A percentile compares a stretch with the other conserved stretches of the same genome.
phyloP scores from a whole-genome alignment of 1,284 basidiomycete genomes.

The Tilletiaria anomala region DNA sequence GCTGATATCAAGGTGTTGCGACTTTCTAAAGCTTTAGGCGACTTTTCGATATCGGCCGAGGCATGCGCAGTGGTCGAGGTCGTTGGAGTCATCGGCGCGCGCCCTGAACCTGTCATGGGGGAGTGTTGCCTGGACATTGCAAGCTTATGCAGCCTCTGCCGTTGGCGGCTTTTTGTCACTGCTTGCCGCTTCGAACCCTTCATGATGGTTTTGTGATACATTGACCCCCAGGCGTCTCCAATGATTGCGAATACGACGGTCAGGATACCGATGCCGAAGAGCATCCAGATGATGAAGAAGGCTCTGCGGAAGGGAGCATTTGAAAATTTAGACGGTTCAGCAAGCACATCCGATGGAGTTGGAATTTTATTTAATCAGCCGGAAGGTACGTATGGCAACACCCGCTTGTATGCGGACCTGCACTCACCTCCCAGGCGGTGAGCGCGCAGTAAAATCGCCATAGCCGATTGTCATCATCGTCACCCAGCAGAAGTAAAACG shows the following conservation, averaged over 20 bases:
- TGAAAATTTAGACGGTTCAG: no score
- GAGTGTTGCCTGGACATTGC: background rate
- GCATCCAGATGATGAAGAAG: conserved; percentile 65
- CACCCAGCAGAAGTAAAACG: conserved; percentile 53
- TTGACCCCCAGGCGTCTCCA: conserved; percentile 42
- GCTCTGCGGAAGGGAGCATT: conserved; percentile 49
- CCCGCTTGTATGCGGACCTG: conserved; percentile 3
- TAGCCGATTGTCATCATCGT: conserved; percentile 28
- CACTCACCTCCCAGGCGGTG: background rate
- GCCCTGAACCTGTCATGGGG: no score
- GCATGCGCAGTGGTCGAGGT: background rate
- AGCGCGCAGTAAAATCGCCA: conserved; percentile 42
- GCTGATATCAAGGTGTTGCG: no score
- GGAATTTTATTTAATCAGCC: no score
- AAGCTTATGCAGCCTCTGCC: background rate
- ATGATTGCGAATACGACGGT: conserved; percentile 45
- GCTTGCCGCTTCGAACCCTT: background rate
- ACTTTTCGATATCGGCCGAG: background rate
- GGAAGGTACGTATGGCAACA: no score
- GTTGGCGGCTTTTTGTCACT: background rate
- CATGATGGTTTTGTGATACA: background rate
- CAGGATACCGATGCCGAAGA: conserved; percentile 36
- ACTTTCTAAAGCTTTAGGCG: background rate
- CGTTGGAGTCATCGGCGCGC: no score
- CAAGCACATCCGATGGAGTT: no score